Evolutionary conservation across 164 flowering plant genomes (phyloP).

Genomic region (Vitis rotundifolia): DNA sequence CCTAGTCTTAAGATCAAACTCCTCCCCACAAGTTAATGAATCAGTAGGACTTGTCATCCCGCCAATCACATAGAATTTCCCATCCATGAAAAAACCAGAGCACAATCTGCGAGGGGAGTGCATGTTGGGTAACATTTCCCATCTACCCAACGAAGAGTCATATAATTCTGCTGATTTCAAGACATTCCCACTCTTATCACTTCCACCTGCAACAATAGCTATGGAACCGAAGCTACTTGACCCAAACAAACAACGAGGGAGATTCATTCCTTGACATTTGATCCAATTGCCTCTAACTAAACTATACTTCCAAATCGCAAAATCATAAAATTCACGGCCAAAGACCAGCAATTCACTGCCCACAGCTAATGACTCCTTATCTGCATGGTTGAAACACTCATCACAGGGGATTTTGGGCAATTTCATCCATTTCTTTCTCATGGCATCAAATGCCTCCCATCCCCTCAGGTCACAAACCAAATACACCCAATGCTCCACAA

Average conservation of each 20-base stretch:
- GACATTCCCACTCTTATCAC: slow-evolving; percentile 50
- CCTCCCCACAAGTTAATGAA: slow-evolving; percentile 70
- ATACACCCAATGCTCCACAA: slow-evolving; percentile 61
- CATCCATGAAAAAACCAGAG: slow-evolving; percentile 75
- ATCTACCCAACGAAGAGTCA: slow-evolving; percentile 49
- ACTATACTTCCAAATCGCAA: slow-evolving; percentile 63
- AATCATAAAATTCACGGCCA: slow-evolving; percentile 56
- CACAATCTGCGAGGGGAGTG: slow-evolving; percentile 57
- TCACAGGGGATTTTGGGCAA: slow-evolving; percentile 67
- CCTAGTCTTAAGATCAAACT: slow-evolving; percentile 45
- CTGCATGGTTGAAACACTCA: slow-evolving; percentile 66
- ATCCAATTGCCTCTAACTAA: slow-evolving; percentile 38
- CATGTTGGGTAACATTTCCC: slow-evolving; percentile 66
- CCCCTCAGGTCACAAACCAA: slow-evolving; percentile 57
- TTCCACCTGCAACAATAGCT: slow-evolving; percentile 73
- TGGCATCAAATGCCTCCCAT: slow-evolving; percentile 65
- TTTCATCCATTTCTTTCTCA: slow-evolving; percentile 49
- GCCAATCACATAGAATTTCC: slow-evolving; percentile 65
- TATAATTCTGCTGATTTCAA: slow-evolving; percentile 66
- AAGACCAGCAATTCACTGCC: slow-evolving; percentile 66
- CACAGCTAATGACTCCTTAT: slow-evolving; percentile 71
- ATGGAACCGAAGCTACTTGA: slow-evolving; percentile 58
- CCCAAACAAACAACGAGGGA: slow-evolving; percentile 67
- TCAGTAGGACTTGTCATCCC: slow-evolving; percentile 49
- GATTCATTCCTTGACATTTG: slow-evolving; percentile 54